Conservation (phyloP, 208 protist genomes). For the Trypanosoma platydactyli region DNA sequence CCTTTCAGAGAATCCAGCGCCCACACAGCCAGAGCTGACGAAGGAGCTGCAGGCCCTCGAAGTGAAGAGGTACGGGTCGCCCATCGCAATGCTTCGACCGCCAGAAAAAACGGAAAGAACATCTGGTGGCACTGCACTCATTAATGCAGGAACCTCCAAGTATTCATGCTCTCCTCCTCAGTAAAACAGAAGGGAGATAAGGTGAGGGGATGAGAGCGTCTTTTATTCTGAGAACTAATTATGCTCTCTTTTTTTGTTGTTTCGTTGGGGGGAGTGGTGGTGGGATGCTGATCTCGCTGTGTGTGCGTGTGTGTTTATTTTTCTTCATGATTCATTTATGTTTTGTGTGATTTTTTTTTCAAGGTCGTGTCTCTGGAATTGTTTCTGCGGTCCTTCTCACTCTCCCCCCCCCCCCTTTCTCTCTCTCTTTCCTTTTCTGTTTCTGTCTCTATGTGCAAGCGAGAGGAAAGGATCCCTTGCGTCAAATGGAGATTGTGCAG, state of each 20-base stretch:
- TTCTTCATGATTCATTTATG: no score
- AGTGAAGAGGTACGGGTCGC: conserved; percentile 34
- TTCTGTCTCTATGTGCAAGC: conserved; percentile 6
- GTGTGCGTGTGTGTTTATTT: no score
- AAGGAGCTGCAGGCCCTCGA: conserved; percentile 59
- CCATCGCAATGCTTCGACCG: conserved; percentile 74
- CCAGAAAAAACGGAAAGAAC: conserved; percentile 29
- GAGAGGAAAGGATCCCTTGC: conserved; percentile 7
- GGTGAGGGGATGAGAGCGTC: not conserved
- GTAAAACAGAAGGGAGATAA: not conserved
- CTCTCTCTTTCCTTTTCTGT: not conserved
- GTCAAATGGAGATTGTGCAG: conserved; percentile 34
- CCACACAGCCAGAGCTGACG: conserved; percentile 47
- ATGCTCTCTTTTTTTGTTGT: no score
- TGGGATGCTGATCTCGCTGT: no score
- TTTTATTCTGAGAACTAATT: conserved; percentile 4
- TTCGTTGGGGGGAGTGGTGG: no score
- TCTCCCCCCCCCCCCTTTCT: not conserved
- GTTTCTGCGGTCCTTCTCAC: not conserved
- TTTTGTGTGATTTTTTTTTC: no score
- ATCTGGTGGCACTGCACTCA: not conserved
- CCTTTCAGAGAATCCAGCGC: conserved; percentile 61
- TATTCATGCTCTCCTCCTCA: no score
- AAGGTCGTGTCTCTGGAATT: no score
- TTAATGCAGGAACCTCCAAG: not conserved